Conservation (phyloP, 192 early-diverging fungal genomes). For the Podochytrium sp. region DNA sequence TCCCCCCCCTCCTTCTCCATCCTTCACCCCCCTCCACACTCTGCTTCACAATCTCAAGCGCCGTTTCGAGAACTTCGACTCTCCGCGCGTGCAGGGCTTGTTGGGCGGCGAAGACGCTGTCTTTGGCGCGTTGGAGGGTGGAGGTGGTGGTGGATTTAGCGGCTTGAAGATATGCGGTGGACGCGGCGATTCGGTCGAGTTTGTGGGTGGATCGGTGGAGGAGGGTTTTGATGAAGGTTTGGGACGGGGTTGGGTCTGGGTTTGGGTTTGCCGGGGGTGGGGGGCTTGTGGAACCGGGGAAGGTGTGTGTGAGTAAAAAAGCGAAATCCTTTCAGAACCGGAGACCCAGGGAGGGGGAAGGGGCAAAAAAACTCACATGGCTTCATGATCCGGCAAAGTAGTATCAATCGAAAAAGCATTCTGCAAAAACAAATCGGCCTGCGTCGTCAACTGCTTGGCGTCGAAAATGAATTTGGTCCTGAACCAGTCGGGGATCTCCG, state of each 20-base stretch:
- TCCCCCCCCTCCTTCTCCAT: background rate
- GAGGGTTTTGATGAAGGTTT: constrained; percentile 20
- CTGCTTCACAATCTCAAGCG: constrained; percentile 18
- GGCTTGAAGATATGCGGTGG: constrained; percentile 23
- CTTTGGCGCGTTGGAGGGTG: constrained; percentile 4
- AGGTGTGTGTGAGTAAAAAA: background rate
- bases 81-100: constrained; percentile 17
- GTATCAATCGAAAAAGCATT: constrained; percentile 32
- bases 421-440: constrained; percentile 29
- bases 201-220: constrained; percentile 7
- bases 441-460: constrained; percentile 30
- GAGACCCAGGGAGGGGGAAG: background rate
- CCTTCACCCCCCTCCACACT: background rate
- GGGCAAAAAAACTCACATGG: constrained; percentile 7
- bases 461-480: constrained; percentile 29
- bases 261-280: constrained; percentile 8
- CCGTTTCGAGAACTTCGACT: constrained; percentile 23
- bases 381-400: constrained; percentile 22
- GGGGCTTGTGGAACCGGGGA: background rate
- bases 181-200: constrained; percentile 17
- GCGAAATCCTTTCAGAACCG: background rate
- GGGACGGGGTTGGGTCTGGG: background rate
- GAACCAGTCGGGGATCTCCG: constrained; percentile 32
- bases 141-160: constrained; percentile 18
- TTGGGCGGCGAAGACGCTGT: constrained; percentile 7